Percentiles rank a stretch among this genome's conserved stretches.
phyloP scores from a whole-genome alignment of 2,329 filamentous ascomycete genomes.

The Lizonia empirigonia region DNA sequence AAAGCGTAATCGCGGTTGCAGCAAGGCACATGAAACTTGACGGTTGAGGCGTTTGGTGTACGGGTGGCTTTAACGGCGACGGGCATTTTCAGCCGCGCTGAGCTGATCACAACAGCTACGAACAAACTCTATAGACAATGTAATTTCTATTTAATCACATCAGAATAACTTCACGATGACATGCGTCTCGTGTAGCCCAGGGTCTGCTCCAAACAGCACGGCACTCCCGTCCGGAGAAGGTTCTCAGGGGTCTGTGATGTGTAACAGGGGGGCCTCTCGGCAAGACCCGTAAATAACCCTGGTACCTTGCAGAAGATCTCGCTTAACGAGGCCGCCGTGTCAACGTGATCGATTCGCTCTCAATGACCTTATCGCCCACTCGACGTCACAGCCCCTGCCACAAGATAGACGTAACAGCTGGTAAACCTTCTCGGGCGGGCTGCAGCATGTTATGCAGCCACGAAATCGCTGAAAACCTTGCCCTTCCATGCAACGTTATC shows the following conservation, averaged over 20 bases:
- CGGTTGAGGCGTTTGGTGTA: conserved; percentile 15
- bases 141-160: conserved; percentile 13
- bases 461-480: conserved; percentile 9
- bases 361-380: conserved; percentile 12
- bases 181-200: background rate
- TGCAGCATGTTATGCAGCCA: conserved; percentile 5
- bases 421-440: conserved; percentile 5
- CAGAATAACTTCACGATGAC: background rate
- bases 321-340: background rate
- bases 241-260: background rate
- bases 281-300: background rate
- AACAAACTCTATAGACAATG: conserved; percentile 9
- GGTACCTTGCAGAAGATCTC: conserved; percentile 16
- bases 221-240: background rate
- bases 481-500: background rate
- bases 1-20: conserved; percentile 19
- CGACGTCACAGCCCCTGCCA: conserved; percentile 7
- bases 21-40: background rate
- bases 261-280: background rate
- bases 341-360: background rate
- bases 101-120: conserved; percentile 9
- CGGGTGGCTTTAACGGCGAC: conserved; percentile 20
- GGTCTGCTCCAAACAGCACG: background rate
- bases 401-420: conserved; percentile 1
- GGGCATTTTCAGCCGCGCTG: conserved; percentile 9